Base-by-base conservation (phyloP, 257 asterid species). In the Plantago major region DNA sequence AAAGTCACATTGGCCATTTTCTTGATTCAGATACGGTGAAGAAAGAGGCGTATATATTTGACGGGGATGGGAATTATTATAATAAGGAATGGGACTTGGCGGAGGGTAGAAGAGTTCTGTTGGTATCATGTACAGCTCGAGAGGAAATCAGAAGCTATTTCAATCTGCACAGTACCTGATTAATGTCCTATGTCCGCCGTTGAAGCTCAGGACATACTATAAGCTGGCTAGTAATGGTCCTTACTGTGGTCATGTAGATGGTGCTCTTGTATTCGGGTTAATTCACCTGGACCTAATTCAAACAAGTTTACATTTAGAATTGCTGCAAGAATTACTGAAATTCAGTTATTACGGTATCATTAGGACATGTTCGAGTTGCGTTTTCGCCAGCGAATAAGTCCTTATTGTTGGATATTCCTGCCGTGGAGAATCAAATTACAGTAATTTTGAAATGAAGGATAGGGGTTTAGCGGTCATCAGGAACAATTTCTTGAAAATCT, bases 121-220 rank as follows among this genome's bases (percentile, higher is more conserved):
- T 93, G 99, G 99, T 93, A 85, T 46, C 99, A 93, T 48, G 99
- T 87, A 0, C 97, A 93, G 82, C 95, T 93, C 97, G 0, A 93
- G 87, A 71, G 94, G 87, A 52, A 83, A 89, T 60, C 95, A 85
- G 55, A 87, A 77, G 46, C 87, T 87, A 0, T 79, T 93, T 0
- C 96, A 89, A 44, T 84, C 88, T 9, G 99, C 99, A 2, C 89
- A 87, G 33, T 78, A 80, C 62, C 94, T 93, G 17, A 93, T 93
- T n/a, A 83, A 84, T n/a, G 90, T 74, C 18, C 90, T 93, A 0
- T 89, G 97, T 40, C 99, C 99, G 3, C 99, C 99, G 11, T 52
- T 89, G 22, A 93, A 89, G 88, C 96, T 93, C 99, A 89, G 51
- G 97, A 93, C 81, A 93, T 93, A 44, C 87, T 89, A 17, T 89